phyloP scores from a whole-genome alignment of 805 yeast genomes.

The Metschnikowia kunwiensis region DNA sequence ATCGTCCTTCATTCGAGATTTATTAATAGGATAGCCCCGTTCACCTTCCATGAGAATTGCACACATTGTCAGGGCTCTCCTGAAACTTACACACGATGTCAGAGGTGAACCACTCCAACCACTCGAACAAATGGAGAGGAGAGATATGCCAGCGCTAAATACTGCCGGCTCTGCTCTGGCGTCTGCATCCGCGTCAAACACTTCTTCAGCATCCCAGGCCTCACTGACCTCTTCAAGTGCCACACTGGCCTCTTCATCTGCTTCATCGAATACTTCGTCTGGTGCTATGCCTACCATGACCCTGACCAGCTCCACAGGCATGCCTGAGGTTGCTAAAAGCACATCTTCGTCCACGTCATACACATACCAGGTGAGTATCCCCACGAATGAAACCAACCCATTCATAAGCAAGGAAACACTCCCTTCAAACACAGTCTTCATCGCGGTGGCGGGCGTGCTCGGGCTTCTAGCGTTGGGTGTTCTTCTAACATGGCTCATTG shows the following conservation, averaged over 20 bases:
- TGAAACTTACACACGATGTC: too few species aligned
- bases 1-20: too few species aligned
- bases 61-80: too few species aligned
- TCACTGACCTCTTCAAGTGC: slow-evolving; percentile 1
- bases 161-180: too few species aligned
- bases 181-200: too few species aligned
- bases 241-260: too few species aligned
- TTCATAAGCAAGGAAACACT: slow-evolving; percentile 22
- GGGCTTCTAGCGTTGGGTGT: slow-evolving; percentile 22
- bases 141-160: background rate
- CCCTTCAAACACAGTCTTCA: slow-evolving; percentile 41
- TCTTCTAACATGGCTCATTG: slow-evolving; percentile 20
- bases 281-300: background rate
- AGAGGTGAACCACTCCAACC: too few species aligned
- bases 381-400: too few species aligned
- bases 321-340: slow-evolving; percentile 11
- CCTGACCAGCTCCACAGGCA: background rate
- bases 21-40: too few species aligned
- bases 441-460: slow-evolving; percentile 23
- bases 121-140: too few species aligned
- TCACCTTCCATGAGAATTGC: too few species aligned
- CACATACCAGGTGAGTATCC: slow-evolving; percentile 10
- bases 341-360: slow-evolving; percentile 9
- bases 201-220: slow-evolving; percentile 1
- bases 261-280: slow-evolving; percentile 2